These are phyloP conservation scores for Pneumocystis sp. DNA, from an alignment of 1,139 yeast species.

Conservation along the genomic window DNA sequence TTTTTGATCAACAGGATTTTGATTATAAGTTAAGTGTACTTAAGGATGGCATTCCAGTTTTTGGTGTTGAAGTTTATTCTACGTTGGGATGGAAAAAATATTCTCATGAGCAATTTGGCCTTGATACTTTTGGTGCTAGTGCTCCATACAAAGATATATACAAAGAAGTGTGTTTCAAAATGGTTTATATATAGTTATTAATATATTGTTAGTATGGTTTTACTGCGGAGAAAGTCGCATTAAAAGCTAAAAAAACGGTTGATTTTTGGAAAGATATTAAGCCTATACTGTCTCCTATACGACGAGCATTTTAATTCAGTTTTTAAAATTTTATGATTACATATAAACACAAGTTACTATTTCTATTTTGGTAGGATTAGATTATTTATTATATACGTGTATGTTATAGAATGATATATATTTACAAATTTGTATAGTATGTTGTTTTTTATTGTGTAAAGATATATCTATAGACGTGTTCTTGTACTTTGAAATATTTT, in stretches of 20 bases:
- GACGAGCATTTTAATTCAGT: conserved; percentile 44
- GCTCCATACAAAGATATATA: conserved; percentile 78
- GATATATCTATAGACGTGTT: no score
- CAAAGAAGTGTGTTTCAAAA: conserved; percentile 29
- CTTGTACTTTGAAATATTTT: no score
- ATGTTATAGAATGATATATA: no score
- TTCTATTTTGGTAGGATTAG: no score
- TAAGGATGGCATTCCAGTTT: conserved; percentile 87
- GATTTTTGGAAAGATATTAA: conserved; percentile 57
- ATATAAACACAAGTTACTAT: no score
- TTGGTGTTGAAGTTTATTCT: conserved; percentile 89
- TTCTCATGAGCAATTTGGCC: conserved; percentile 93
- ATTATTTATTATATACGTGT: no score
- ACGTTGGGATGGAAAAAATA: conserved; percentile 90
- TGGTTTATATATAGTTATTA: background rate
- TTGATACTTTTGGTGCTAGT: conserved; percentile 93
- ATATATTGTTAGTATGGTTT: conserved; percentile 43
- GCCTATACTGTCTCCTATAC: conserved; percentile 12
- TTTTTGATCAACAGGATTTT: conserved; percentile 5
- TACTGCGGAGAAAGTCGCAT: conserved; percentile 85
- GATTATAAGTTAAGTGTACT: conserved; percentile 63
- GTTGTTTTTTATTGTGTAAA: no score
- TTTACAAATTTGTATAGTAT: no score
- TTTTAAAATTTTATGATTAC: background rate
- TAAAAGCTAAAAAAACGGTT: conserved; percentile 67